These are phyloP conservation scores for Pseudogymnoascus destructans DNA, from an alignment of 2,329 filamentous ascomycete species.

Conservation along the genomic window DNA sequence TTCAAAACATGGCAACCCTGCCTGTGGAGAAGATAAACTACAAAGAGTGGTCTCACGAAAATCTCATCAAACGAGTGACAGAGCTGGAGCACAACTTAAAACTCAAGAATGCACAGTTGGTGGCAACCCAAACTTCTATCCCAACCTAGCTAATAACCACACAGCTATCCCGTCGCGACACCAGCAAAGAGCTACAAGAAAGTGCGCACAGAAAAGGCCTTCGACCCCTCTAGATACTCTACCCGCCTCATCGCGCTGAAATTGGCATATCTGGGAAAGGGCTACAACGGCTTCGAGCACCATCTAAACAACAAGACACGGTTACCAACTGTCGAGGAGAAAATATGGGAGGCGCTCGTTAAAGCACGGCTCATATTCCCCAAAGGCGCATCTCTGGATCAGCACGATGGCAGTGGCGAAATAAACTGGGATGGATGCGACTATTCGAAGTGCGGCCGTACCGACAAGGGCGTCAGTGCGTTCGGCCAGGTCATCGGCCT, in stretches of 20 bases:
- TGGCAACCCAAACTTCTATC: slow-evolving; percentile 13
- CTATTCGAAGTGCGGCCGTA: slow-evolving; percentile 91
- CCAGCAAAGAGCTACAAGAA: slow-evolving; percentile 20
- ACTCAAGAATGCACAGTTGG: slow-evolving; percentile 30
- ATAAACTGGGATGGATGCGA: slow-evolving; percentile 75
- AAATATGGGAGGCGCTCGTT: slow-evolving; percentile 80
- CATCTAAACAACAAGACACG: slow-evolving; percentile 55
- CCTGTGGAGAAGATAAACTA: slow-evolving; percentile 32
- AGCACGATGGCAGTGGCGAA: slow-evolving; percentile 28
- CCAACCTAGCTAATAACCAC: slow-evolving; percentile 15
- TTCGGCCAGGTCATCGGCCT: slow-evolving; percentile 92
- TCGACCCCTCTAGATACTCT: slow-evolving; percentile 70
- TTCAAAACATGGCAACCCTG: slow-evolving; percentile 10
- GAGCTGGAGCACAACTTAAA: slow-evolving; percentile 54
- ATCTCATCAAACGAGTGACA: slow-evolving; percentile 54
- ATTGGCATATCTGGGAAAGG: slow-evolving; percentile 81
- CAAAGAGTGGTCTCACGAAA: slow-evolving; percentile 52
- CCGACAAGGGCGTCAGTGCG: slow-evolving; percentile 84
- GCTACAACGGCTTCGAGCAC: slow-evolving; percentile 89
- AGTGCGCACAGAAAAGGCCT: slow-evolving; percentile 20
- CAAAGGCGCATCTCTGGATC: slow-evolving; percentile 14
- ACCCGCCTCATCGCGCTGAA: slow-evolving; percentile 83
- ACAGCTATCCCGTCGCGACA: slow-evolving; percentile 7
- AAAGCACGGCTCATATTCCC: slow-evolving; percentile 74
- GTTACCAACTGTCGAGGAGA: slow-evolving; percentile 78